A percentile compares a stretch with the other conserved stretches of the same genome.
Evolutionary conservation across 1,284 basidiomycete genomes (phyloP).

Genomic region (Bondarzewia mesenterica): DNA sequence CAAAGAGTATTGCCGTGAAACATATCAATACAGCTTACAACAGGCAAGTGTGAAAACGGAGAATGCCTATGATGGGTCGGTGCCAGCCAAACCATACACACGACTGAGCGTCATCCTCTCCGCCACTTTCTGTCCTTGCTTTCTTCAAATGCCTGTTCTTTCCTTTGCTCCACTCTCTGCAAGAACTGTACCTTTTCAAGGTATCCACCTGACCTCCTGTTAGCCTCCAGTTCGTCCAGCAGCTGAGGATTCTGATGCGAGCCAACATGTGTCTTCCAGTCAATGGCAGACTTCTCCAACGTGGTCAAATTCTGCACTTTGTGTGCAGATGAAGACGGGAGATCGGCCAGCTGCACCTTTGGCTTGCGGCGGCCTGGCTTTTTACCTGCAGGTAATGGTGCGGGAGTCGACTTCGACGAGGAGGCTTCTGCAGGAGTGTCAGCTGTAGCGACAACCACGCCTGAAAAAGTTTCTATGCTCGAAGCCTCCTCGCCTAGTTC

Average conservation of each 20-base stretch:
- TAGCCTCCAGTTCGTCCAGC: constrained; percentile 65
- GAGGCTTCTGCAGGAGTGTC: background rate
- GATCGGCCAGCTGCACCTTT: constrained; percentile 41
- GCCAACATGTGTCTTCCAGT: constrained; percentile 67
- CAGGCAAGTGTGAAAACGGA: too few species aligned
- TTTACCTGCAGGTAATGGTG: constrained; percentile 23
- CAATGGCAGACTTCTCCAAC: constrained; percentile 75
- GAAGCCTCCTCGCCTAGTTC: constrained; percentile 7
- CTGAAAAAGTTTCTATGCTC: too few species aligned
- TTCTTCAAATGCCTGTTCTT: constrained; percentile 54
- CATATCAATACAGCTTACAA: too few species aligned
- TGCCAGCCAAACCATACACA: too few species aligned
- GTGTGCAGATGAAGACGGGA: constrained; percentile 32
- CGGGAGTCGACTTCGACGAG: too few species aligned
- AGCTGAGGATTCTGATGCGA: constrained; percentile 32
- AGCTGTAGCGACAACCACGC: too few species aligned
- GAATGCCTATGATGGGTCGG: too few species aligned
- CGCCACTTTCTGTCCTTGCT: constrained; percentile 49
- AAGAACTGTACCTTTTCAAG: constrained; percentile 79
- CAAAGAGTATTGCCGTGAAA: too few species aligned
- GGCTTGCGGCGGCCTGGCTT: constrained; percentile 56
- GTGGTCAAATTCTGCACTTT: constrained; percentile 73
- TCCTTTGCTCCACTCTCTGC: constrained; percentile 61
- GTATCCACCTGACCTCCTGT: constrained; percentile 67
- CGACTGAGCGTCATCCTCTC: constrained; percentile 23